A percentile compares a stretch with the other conserved stretches of the same genome.
phyloP scores from a whole-genome alignment of 2,329 filamentous ascomycete genomes.

The Aspergillus felis region DNA sequence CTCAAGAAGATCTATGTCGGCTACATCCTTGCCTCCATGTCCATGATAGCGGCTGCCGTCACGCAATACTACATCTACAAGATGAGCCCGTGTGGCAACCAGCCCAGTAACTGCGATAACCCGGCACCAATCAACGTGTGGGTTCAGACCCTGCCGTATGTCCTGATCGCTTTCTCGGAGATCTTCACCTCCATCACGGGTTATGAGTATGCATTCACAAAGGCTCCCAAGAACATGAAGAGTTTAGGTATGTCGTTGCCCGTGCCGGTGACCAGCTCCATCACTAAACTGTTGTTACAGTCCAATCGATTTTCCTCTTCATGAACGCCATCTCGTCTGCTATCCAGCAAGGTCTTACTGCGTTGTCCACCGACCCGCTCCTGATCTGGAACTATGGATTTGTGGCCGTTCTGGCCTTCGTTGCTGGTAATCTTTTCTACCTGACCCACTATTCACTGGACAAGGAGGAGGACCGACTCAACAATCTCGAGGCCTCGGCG shows the following conservation, averaged over 20 bases:
- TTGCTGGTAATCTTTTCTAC: conserved; percentile 66
- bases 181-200: conserved; percentile 58
- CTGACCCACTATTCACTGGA: conserved; percentile 62
- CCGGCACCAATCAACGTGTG: conserved; percentile 62
- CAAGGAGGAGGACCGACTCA: conserved; percentile 64
- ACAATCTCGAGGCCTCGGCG: conserved; percentile 36
- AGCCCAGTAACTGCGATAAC: conserved; percentile 47
- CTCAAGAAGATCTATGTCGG: conserved; percentile 51
- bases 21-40: conserved; percentile 45
- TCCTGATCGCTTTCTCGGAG: conserved; percentile 54
- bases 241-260: conserved; percentile 60
- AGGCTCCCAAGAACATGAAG: conserved; percentile 75
- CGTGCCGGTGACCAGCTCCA: conserved; percentile 61
- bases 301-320: conserved; percentile 63
- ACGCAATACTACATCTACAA: conserved; percentile 55
- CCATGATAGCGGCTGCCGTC: conserved; percentile 50
- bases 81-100: conserved; percentile 55
- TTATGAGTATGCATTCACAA: conserved; percentile 71
- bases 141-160: conserved; percentile 47
- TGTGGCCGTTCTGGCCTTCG: conserved; percentile 58
- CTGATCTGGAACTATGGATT: conserved; percentile 70
- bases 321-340: conserved; percentile 66
- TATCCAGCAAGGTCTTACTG: conserved; percentile 63
- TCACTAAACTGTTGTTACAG: conserved; percentile 31
- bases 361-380: conserved; percentile 60